These are phyloP conservation scores for Rhodotorula sp. DNA, from an alignment of 1,284 basidiomycete genomes.

Conservation along the genomic window DNA sequence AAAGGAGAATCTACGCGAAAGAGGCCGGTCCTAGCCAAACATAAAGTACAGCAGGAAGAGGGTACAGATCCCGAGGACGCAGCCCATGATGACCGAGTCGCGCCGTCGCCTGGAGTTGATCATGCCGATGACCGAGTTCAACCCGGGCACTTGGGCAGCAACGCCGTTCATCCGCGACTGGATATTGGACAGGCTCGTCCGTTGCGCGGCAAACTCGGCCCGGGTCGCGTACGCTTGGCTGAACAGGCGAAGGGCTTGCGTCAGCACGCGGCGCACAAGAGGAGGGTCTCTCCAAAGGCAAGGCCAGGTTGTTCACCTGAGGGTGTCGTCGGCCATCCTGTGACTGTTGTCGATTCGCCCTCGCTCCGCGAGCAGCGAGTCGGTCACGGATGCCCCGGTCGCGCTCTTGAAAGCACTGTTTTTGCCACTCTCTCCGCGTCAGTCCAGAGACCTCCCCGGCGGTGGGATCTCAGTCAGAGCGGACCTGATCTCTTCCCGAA, in stretches of 20 bases:
- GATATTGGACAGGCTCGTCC: slow-evolving; percentile 69
- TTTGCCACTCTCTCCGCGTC: slow-evolving; percentile 60
- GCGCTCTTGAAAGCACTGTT: slow-evolving; percentile 66
- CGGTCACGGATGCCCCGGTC: slow-evolving; percentile 62
- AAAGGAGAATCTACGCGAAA: neutral
- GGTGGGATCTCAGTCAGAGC: slow-evolving; percentile 45
- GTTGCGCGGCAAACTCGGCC: slow-evolving; percentile 86
- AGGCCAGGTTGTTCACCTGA: slow-evolving; percentile 75
- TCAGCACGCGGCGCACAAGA: slow-evolving; percentile 12
- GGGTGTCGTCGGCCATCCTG: slow-evolving; percentile 87
- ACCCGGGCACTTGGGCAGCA: slow-evolving; percentile 82
- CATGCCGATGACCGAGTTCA: slow-evolving; percentile 86
- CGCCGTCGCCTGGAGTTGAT: slow-evolving; percentile 84
- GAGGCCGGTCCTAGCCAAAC: slow-evolving; percentile 34
- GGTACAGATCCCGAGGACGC: slow-evolving; percentile 78
- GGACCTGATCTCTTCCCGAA: slow-evolving; percentile 91
- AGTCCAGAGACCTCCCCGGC: neutral
- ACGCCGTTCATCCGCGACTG: slow-evolving; percentile 79
- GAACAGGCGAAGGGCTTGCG: neutral
- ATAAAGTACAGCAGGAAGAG: slow-evolving; percentile 76
- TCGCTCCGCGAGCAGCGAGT: slow-evolving; percentile 82
- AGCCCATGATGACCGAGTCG: slow-evolving; percentile 85
- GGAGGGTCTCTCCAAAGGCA: slow-evolving; percentile 1
- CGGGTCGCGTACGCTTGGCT: slow-evolving; percentile 98
- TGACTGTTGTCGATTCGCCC: slow-evolving; percentile 87